Evolutionary conservation across 2,329 filamentous ascomycete genomes (phyloP), one percentile per base, ranked within the genome.

Genomic region (Tricladium varicosporioides): DNA sequence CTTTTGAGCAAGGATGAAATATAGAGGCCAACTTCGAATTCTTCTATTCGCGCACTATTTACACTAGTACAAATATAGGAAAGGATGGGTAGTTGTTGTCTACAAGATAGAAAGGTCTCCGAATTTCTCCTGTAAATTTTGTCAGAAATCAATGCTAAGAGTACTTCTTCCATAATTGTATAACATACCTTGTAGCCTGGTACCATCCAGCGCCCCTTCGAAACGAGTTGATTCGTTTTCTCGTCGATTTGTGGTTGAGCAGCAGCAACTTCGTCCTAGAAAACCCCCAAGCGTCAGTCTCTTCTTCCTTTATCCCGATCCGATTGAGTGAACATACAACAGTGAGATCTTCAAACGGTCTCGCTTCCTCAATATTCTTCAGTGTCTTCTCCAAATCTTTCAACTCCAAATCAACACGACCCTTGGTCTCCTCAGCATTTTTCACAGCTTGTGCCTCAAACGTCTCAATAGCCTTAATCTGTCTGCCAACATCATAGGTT

Each of bases 151-250:
- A 48, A 54, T 58, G 14, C 7, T 45, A 31, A 19, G 31, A 52
- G 19, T 11, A 31, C 11, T 19, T 19, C 4, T 27, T 19, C 22
- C 22, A 32, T 2, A 16, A 27, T 46, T 15, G 53, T 43, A 14
- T 61, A 50, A 77, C 87, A 70, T 80, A 93, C 93, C 91, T 97
- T 96, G 89, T 99, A 99, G 74, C 94, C 94, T 64, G 94, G 92
- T 73, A 96, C 92, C 80, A 87, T 85, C 94, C 94, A 99, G 86
- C 92, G 91, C 76, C 93, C 93, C 88, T 95, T 97, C 77, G 91
- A 91, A 65, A 99, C 92, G 74, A 99, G 86, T 80, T 94, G 87
- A 71, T 87, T 80, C 70, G 93, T 96, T 84, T 95, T 95, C 85
- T 96, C 87, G 80, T 97, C 93, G 76, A 99, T 97, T 67, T 96